Evolutionary conservation across 2,329 filamentous ascomycete genomes (phyloP).

Genomic region (Penicillium sp.): DNA sequence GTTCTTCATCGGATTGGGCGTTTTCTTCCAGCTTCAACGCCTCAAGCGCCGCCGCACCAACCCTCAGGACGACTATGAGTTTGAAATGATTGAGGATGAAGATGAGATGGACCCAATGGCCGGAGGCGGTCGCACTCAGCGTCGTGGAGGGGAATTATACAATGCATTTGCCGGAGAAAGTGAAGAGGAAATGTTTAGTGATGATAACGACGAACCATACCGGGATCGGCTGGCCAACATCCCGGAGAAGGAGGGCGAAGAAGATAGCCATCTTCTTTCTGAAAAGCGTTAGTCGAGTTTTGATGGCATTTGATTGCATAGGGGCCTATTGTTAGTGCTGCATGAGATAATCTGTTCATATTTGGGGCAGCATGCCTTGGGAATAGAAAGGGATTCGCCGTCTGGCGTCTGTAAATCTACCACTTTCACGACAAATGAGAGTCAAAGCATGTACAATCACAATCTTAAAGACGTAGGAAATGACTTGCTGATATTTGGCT

Average conservation of each 20-base stretch:
- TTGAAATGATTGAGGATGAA: slow-evolving; percentile 84
- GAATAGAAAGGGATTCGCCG: slow-evolving; percentile 10
- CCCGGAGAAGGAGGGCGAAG: slow-evolving; percentile 20
- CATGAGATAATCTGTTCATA: slow-evolving; percentile 10
- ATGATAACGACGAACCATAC: slow-evolving; percentile 41
- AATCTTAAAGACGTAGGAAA: not conserved
- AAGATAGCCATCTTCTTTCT: slow-evolving; percentile 13
- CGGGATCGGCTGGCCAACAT: slow-evolving; percentile 28
- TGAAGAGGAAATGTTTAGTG: slow-evolving; percentile 65
- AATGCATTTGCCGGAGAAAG: slow-evolving; percentile 96
- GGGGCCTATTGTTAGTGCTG: slow-evolving; percentile 11
- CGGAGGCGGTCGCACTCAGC: slow-evolving; percentile 50
- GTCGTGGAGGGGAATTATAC: slow-evolving; percentile 83
- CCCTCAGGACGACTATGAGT: slow-evolving; percentile 82
- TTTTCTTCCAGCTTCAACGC: slow-evolving; percentile 77
- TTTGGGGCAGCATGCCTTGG: slow-evolving; percentile 6
- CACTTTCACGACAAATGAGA: not conserved
- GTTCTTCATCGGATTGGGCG: slow-evolving; percentile 78
- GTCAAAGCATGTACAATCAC: not conserved
- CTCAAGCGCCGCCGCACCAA: slow-evolving; percentile 72
- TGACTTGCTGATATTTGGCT: no score
- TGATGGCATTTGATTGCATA: slow-evolving; percentile 15
- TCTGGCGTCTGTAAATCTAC: slow-evolving; percentile 15
- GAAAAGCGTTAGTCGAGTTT: slow-evolving; percentile 18
- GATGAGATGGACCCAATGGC: slow-evolving; percentile 53